Evolutionary conservation across 257 asterid species (phyloP), one percentile per base, ranked within the genome.

Genomic region (Ilex asprella): DNA sequence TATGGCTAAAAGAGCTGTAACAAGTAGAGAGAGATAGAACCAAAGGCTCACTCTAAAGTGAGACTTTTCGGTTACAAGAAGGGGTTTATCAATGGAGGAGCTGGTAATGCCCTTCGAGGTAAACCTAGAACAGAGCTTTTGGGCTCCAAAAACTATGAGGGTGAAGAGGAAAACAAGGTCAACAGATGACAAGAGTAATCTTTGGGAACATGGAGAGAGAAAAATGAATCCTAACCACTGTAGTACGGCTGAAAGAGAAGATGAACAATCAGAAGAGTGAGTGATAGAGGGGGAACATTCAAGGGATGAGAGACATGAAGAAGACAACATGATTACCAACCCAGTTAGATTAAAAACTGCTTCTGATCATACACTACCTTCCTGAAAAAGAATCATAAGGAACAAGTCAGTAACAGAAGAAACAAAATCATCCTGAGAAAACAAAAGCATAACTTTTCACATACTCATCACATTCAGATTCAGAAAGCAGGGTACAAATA

Each of bases 191-290:
- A 73, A 79, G 10, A 77, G 67, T 62, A 78, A 54, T 73, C 84
- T 79, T 30, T 81, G 90, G 30, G 80, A 51, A 64, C 90, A 85
- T 47, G 94, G 90, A 5, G 83, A 66, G 2, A 86, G 81, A 53
- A 77, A 71, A 53, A 75, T 73, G 73, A 83, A 77, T 39, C 73
- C 74, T 4, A 75, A 59, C 87, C 82, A 81, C 1, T 29, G 31
- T 6, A 62, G 15, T 3, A 64, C 30, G 14, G 12, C 60, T 30
- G 76, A 73, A 30, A 65, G 21, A 30, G 60, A 10, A 67, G 67
- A 68, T 12, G 71, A 61, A 30, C 67, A 29, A 27, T 56, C 57
- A 2, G 77, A 70, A 16, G 77, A 72, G 55, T 59, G 78, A 70
- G 54, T 58, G 13, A 16, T 7, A 67, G 86, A 72, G 53, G 74